Base-by-base conservation (phyloP, 1,284 basidiomycete species). In the Ganoderma sp. region DNA sequence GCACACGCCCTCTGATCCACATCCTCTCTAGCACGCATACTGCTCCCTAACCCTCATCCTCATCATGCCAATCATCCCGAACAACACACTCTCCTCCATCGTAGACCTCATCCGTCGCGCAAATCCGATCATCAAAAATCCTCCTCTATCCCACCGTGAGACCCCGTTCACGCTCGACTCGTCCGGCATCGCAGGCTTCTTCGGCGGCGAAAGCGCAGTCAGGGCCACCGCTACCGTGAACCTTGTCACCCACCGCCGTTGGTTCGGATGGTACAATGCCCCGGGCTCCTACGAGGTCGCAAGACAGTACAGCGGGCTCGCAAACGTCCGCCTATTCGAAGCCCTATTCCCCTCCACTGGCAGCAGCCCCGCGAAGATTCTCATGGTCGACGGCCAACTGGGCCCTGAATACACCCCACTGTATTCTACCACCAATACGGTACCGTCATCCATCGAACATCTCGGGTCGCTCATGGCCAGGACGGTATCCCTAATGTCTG, bases 241-340 rank as follows among this genome's bases (percentile, higher is more conserved):
- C 63, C 69, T 73, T 39, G 63, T 67, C 48, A 58, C 66, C 41
- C 48, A 50, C 19, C 69, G 72, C 37, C 68, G 68, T 42, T 73
- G 72, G 72, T n/a, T 61, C 15, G 72, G 72, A 4, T 73, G 72
- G 70, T 71, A 71, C 68, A 73, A 73, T 54, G 39, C 70, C 1
- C 72, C 72, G 0, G 72, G 72, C 6, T 60, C 66, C 19, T 71
- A 73, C 65, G 70, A 71, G 65, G 67, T 71, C 39, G 72, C 69
- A 25, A 73, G 71, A 61, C 68, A 68, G 57, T 73, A 73, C 59
- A 70, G 72, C 5, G 70, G 67, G 61, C 67, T 73, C 45, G 68
- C 70, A 14, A 71, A 71, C 50, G 68, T 69, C 28, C 70, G 68
- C 41, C 42, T 71, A 48, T 73, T 70, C 70, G 70, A 71, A 56